phyloP scores from a whole-genome alignment of 768 basidiomycete species.

The Termitomyces heimii region DNA sequence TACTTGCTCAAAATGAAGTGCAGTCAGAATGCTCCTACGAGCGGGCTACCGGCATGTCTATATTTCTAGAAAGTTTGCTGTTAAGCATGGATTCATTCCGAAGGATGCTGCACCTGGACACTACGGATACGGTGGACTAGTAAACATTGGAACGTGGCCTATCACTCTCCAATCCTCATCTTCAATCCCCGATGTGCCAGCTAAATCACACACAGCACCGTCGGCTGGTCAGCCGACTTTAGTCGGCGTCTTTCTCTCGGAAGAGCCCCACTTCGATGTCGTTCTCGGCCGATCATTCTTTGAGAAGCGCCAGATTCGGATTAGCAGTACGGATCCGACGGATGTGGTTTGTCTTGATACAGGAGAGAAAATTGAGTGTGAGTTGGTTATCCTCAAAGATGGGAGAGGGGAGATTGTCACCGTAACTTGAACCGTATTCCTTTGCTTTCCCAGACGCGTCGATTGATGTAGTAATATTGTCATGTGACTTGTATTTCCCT shows the following conservation, averaged over 20 bases:
- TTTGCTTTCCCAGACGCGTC: neutral
- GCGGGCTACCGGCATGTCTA: slow-evolving; percentile 92
- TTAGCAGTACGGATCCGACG: slow-evolving; percentile 79
- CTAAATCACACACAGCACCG: slow-evolving; percentile 12
- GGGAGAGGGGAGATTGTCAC: slow-evolving; percentile 87
- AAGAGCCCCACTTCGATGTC: slow-evolving; percentile 95
- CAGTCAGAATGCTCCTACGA: slow-evolving; percentile 92
- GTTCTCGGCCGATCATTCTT: slow-evolving; percentile 86
- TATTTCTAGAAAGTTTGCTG: slow-evolving; percentile 90
- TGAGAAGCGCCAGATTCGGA: slow-evolving; percentile 77
- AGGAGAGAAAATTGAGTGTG: slow-evolving; percentile 87
- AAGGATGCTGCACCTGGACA: slow-evolving; percentile 81
- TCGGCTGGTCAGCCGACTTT: slow-evolving; percentile 32
- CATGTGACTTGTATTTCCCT: neutral
- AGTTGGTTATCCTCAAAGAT: slow-evolving; percentile 88
- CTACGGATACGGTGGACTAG: slow-evolving; percentile 89
- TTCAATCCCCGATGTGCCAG: slow-evolving; percentile 25
- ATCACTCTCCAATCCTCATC: slow-evolving; percentile 58
- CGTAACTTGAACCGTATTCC: slow-evolving; percentile 50
- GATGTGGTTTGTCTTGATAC: slow-evolving; percentile 89
- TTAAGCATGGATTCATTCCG: slow-evolving; percentile 83
- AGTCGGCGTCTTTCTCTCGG: slow-evolving; percentile 78
- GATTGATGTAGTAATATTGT: neutral
- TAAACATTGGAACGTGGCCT: slow-evolving; percentile 83
- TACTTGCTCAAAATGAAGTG: neutral